Base-by-base conservation (phyloP, 2,329 filamentous ascomycete species). In the Nigrograna mackinnonii region DNA sequence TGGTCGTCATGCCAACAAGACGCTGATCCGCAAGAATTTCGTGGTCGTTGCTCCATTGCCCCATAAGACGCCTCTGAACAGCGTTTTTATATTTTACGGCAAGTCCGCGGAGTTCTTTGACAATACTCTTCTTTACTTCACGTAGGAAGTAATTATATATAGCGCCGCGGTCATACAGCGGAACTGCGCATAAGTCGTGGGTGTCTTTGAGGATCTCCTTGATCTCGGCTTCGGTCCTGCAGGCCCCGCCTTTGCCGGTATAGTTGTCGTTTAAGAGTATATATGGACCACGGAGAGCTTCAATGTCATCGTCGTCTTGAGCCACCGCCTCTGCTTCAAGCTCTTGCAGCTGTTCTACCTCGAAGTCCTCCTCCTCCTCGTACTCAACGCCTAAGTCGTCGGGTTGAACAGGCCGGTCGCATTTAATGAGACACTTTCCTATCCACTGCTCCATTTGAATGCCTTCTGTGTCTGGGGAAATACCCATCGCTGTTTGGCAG, bases 1-100 rank as follows among this genome's bases (percentile, higher is more conserved):
- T 95, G 0, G 87, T 91, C 0, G 90, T 95, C 74, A 85, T 78
- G 6, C 83, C 83, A 38, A 86, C 76, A 19, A 86, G 62, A 37
- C 80, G 79, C 22, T 79, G 72, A 39, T 81, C 79, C 22, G 79
- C 79, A 3, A 92, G 69, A 18, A 89, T 74, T 17, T 79, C 68
- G 6, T 77, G 68, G 44, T 89, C 80, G 24, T 75, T 72, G 44
- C 84, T 77, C 75, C 79, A 86, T 19, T 74, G 77, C 13, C 77
- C 78, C 16, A 79, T 75, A 37, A 79, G 82, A 6, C 82, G 66
- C 12, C 82, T 71, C 9, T 70, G 69, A 21, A 79, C 79, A 4
- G 74, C 68, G 1, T 69, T 57, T 9, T 75, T 63, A 52, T 85
- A 86, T 4, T 72, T 51, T 21, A 66, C 66, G 1, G 82, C 74